A percentile compares a stretch with the other conserved stretches of the same genome.
phyloP scores from a whole-genome alignment of 192 early-diverging fungal genomes.

The Ambispora gerdemannii region DNA sequence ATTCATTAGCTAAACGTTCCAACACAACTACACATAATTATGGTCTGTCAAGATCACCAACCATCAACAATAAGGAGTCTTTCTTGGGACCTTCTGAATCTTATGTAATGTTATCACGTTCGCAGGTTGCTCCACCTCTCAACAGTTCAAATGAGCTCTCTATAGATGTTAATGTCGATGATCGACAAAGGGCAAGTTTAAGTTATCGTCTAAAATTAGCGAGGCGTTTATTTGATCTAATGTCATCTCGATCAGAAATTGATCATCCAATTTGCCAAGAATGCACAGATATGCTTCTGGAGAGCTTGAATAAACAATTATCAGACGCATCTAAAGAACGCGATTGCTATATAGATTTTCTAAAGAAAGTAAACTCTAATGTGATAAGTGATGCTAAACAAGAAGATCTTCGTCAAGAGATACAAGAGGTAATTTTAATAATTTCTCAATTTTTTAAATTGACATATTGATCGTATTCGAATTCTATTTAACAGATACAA shows the following conservation, averaged over 20 bases:
- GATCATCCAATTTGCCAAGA: constrained; percentile 88
- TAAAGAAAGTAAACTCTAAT: constrained; percentile 57
- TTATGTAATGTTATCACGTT: constrained; percentile 57
- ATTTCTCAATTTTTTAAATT: constrained; percentile 4
- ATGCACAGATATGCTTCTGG: constrained; percentile 78
- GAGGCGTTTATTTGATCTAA: constrained; percentile 71
- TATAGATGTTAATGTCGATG: constrained; percentile 13
- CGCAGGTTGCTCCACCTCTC: constrained; percentile 42
- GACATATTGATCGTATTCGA: neutral
- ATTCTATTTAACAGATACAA: constrained; percentile 31
- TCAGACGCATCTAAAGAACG: constrained; percentile 67
- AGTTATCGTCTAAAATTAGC: constrained; percentile 59
- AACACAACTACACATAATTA: neutral
- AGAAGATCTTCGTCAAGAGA: constrained; percentile 51
- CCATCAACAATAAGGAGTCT: constrained; percentile 15
- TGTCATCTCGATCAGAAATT: constrained; percentile 70
- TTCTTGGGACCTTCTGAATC: constrained; percentile 47
- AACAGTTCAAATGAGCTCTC: constrained; percentile 7
- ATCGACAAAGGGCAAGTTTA: constrained; percentile 29
- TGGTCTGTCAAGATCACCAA: neutral
- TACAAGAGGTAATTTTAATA: constrained; percentile 48
- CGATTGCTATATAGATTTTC: constrained; percentile 73
- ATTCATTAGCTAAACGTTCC: neutral
- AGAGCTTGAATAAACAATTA: constrained; percentile 66
- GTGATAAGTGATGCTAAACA: constrained; percentile 48